phyloP scores from a whole-genome alignment of 2,329 filamentous ascomycete genomes.

The Fusarium sp. region DNA sequence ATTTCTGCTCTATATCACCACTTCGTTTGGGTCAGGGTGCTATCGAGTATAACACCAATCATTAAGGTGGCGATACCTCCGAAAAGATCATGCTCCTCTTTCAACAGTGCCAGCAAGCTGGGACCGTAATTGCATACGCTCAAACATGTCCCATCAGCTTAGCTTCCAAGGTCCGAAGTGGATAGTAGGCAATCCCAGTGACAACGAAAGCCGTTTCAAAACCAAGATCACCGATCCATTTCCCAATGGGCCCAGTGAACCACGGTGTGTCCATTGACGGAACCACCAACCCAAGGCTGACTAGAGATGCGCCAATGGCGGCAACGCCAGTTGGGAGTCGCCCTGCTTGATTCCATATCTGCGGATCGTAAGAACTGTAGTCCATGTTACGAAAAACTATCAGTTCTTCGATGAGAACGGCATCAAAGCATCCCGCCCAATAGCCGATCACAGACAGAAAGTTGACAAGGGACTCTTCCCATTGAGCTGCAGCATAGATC shows the following conservation, averaged over 20 bases:
- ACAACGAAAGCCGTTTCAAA: slow-evolving; percentile 60
- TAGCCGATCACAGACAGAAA: slow-evolving; percentile 61
- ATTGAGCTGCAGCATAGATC: slow-evolving; percentile 57
- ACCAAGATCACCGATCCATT: slow-evolving; percentile 59
- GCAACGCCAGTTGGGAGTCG: slow-evolving; percentile 58
- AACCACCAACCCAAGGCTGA: slow-evolving; percentile 57
- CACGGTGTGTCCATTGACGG: slow-evolving; percentile 59
- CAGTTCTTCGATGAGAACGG: slow-evolving; percentile 58
- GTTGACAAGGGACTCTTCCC: slow-evolving; percentile 58
- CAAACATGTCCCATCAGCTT: slow-evolving; percentile 46
- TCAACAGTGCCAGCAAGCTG: not conserved
- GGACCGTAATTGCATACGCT: not conserved
- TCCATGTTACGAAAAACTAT: slow-evolving; percentile 58
- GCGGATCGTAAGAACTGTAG: slow-evolving; percentile 56
- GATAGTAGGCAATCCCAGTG: slow-evolving; percentile 57
- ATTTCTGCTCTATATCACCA: not conserved
- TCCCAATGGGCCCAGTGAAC: slow-evolving; percentile 59
- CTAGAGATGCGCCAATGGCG: slow-evolving; percentile 57
- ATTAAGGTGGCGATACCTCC: no score
- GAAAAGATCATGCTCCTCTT: not conserved
- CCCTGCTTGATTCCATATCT: slow-evolving; percentile 59
- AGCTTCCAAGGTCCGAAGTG: slow-evolving; percentile 51
- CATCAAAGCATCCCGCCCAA: slow-evolving; percentile 60
- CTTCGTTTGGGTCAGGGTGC: not conserved
- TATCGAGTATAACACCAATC: not conserved